Evolutionary conservation across 2,329 filamentous ascomycete genomes (phyloP).

Genomic region (Didymella arachidicola): DNA sequence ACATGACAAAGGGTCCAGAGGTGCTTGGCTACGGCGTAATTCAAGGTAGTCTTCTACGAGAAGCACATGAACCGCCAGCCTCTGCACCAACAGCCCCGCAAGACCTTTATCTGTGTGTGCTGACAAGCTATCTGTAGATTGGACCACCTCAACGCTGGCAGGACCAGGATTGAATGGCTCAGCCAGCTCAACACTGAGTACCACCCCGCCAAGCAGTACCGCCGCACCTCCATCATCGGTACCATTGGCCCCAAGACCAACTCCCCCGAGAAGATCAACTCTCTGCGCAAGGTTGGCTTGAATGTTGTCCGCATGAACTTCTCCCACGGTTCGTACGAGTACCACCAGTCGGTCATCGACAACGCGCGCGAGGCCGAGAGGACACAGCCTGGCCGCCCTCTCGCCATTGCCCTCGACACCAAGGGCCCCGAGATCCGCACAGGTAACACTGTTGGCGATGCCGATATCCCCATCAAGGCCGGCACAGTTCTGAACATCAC

Average conservation of each 20-base stretch:
- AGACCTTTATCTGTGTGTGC: constrained; percentile 2
- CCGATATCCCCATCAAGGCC: constrained; percentile 80
- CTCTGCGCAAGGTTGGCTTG: constrained; percentile 86
- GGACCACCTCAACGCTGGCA: constrained; percentile 80
- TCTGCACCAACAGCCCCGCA: constrained; percentile 8
- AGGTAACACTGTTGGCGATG: constrained; percentile 74
- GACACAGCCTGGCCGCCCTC: constrained; percentile 77
- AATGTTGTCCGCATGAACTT: constrained; percentile 99
- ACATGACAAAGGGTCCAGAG: constrained; percentile 5
- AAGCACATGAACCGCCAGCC: constrained; percentile 13
- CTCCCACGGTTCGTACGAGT: constrained; percentile 91
- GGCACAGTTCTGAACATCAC: constrained; percentile 93
- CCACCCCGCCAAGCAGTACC: constrained; percentile 86
- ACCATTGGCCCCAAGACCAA: constrained; percentile 99
- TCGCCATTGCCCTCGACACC: constrained; percentile 91
- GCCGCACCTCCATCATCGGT: constrained; percentile 97
- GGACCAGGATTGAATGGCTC: constrained; percentile 75
- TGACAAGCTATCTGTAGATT: constrained; percentile 31
- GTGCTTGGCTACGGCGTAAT: constrained; percentile 19
- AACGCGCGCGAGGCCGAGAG: constrained; percentile 88
- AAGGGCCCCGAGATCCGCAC: constrained; percentile 90
- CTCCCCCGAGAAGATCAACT: constrained; percentile 95
- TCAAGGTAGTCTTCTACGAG: constrained; percentile 14
- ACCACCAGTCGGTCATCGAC: constrained; percentile 98
- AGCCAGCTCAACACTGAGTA: constrained; percentile 88